Evolutionary conservation across 495 filamentous ascomycete genomes (phyloP), one percentile per base, ranked within the genome.

Genomic region (Hypoxylon fuscum): DNA sequence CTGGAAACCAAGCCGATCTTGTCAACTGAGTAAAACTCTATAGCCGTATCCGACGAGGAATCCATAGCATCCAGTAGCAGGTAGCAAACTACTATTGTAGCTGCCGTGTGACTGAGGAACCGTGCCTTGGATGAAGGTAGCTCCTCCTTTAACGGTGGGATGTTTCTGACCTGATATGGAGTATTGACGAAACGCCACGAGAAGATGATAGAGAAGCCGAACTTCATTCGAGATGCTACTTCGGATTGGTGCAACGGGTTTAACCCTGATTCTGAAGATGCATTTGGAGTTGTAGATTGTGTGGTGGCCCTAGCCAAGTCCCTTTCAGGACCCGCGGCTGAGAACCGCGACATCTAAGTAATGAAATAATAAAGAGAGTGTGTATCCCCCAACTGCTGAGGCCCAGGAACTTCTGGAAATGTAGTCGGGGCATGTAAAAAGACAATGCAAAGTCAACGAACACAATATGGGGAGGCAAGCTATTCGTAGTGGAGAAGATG

Each of bases 181-280:
- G 53, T 56, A 18, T 56, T 56, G 29, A 47, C 22, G 22, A 56
- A 56, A 23, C 53, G 42, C 42, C 53, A 56, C 14, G 53, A 56
- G 42, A 56, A 56, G 17, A 46, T 21, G 14, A 56, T 27, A 14
- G 40, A 46, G 9, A 56, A 10, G 27, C 53, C 53, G 53, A 46
- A 56, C 18, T 18, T 46, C 32, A 47, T 15, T 23, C 48, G 48
- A 3, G 25, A 27, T 27, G 25, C 25, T 27, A 27, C 8, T 3
- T 27, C 4, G 12, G 48, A 38, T 40, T 23, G 10, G 34, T 11
- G 32, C 2, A 14, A 10, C 42, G 9, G 22, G 2, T 45, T 22
- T 34, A 23, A 12, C n/a, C 12, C 5, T 12, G 38, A 27, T 15
- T 25, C 7, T 11, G 29, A 27, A 1, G 53, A 37, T 47, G 41